A percentile compares a stretch with the other conserved stretches of the same genome.
Conservation (phyloP, 257 asterid species). For the Fraxinus quadrangulata region DNA sequence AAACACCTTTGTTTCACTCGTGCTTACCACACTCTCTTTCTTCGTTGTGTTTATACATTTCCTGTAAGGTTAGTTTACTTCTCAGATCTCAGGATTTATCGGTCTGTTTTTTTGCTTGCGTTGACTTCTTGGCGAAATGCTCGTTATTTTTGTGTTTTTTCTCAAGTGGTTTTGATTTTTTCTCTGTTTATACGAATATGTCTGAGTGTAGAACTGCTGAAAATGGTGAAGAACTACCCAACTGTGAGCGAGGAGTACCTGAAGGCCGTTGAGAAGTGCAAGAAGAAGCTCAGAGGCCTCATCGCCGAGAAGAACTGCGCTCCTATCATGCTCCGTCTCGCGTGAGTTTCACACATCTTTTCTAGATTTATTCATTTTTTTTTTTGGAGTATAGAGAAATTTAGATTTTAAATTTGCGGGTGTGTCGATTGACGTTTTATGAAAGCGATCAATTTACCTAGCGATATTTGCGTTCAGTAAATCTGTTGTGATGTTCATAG, state of each 20-base stretch:
- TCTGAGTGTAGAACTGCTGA: conserved; percentile 34
- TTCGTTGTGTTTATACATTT: background rate
- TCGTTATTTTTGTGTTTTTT: background rate
- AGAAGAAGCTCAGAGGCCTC: conserved; percentile 83
- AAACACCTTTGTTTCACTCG: background rate
- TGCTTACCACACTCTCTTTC: background rate
- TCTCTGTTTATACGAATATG: background rate
- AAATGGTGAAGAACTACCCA: conserved; percentile 81
- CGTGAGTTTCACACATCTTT: conserved; percentile 39
- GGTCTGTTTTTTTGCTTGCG: background rate
- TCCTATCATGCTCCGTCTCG: conserved; percentile 88
- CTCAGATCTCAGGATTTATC: background rate
- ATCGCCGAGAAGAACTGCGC: conserved; percentile 89
- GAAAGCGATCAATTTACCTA: background rate
- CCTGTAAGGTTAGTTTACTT: background rate
- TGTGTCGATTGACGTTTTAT: background rate
- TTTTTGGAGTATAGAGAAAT: background rate
- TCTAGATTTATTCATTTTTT: background rate
- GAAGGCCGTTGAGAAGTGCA: conserved; percentile 72
- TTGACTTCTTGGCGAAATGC: background rate
- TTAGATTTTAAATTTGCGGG: background rate
- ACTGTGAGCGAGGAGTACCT: conserved; percentile 73
- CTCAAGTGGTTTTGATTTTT: background rate
- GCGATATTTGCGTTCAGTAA: background rate
- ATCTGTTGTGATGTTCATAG: background rate